Conservation (phyloP, 2,329 filamentous ascomycete genomes). For the Fusarium zealandicum region DNA sequence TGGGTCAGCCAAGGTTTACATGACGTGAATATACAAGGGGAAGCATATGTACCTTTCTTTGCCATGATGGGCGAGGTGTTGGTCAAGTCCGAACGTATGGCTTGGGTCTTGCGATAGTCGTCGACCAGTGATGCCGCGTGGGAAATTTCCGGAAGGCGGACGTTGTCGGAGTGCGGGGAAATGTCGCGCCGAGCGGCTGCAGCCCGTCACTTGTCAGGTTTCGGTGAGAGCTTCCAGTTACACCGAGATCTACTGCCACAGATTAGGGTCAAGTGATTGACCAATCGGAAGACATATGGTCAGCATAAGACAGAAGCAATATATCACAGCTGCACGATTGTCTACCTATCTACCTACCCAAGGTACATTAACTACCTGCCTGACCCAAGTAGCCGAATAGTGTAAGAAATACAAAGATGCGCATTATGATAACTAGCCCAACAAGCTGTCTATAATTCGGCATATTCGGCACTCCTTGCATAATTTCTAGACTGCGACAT, state of each 20-base stretch:
- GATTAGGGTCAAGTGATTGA: not conserved
- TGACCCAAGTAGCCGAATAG: too few species aligned
- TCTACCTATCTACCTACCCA: too few species aligned
- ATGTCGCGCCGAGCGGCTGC: conserved; percentile 24
- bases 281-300: conserved; percentile 30
- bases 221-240: conserved; percentile 11
- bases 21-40: not conserved
- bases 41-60: conserved; percentile 36
- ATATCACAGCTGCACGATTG: conserved; percentile 9
- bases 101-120: conserved; percentile 20
- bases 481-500: not conserved
- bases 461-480: not conserved
- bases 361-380: too few species aligned
- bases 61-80: conserved; percentile 34
- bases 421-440: conserved; percentile 12
- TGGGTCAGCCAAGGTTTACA: conserved; percentile 17
- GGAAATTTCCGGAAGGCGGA: conserved; percentile 37
- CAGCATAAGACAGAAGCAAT: conserved; percentile 13
- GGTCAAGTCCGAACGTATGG: conserved; percentile 17
- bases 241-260: conserved; percentile 1
- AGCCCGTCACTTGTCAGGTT: not conserved
- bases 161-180: conserved; percentile 29
- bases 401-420: not conserved
- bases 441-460: conserved; percentile 8
- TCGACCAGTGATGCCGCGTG: conserved; percentile 24